phyloP scores from a whole-genome alignment of 768 basidiomycete species.

The Myochromella boudieri region DNA sequence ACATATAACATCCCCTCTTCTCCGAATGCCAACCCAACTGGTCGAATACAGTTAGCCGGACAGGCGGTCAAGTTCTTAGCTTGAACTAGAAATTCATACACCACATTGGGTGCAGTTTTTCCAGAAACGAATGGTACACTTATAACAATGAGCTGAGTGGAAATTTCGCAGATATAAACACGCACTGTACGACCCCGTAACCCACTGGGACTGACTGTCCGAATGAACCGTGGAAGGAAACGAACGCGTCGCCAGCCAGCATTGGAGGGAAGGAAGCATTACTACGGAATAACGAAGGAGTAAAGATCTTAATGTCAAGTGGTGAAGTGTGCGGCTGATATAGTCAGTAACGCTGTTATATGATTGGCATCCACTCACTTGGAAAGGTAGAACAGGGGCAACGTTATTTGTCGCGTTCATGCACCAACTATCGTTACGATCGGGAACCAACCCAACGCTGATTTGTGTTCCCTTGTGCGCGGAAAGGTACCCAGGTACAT shows the following conservation, averaged over 20 bases:
- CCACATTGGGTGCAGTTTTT: constrained; percentile 7
- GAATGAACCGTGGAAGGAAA: constrained; percentile 46
- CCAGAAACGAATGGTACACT: constrained; percentile 26
- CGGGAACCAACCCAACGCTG: constrained; percentile 32
- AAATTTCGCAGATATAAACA: neutral
- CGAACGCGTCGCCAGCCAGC: constrained; percentile 34
- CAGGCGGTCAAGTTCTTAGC: constrained; percentile 35
- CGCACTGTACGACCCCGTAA: constrained; percentile 40
- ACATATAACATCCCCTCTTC: constrained; percentile 33
- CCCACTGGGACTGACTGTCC: constrained; percentile 39
- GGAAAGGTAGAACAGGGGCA: constrained; percentile 37
- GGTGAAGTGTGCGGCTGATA: constrained; percentile 43
- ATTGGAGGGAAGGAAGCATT: constrained; percentile 24
- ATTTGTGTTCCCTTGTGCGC: constrained; percentile 34
- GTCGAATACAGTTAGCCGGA: constrained; percentile 40
- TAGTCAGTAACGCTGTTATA: neutral
- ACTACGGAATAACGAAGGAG: constrained; percentile 3
- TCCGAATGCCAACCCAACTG: constrained; percentile 40
- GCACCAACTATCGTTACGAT: constrained; percentile 34
- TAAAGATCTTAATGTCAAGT: constrained; percentile 43
- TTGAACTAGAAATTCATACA: constrained; percentile 34
- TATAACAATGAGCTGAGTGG: too few relatives aligned
- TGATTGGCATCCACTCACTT: constrained; percentile 28
- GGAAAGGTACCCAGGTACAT: constrained; percentile 32
- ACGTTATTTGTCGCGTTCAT: constrained; percentile 28